These are phyloP conservation scores for Mollisiaceae sp. DNA, from an alignment of 2,329 filamentous ascomycete species.

Conservation along the genomic window DNA sequence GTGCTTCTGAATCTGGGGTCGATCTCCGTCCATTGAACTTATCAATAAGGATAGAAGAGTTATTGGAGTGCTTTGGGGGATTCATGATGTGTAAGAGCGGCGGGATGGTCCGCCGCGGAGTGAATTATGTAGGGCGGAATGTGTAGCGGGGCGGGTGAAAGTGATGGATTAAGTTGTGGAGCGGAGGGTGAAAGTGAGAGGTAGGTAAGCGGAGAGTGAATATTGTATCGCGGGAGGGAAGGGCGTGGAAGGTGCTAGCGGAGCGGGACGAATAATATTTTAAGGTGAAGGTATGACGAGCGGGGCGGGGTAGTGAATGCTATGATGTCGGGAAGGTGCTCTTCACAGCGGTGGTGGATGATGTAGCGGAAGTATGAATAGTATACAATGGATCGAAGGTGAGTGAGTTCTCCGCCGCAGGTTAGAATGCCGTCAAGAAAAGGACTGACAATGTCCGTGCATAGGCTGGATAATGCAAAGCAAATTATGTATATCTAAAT, in stretches of 20 bases:
- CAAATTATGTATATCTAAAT: constrained; percentile 3
- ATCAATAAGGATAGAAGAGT: constrained; percentile 71
- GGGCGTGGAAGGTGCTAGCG: background rate
- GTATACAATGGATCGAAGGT: background rate
- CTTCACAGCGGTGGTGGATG: background rate
- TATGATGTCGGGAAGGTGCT: background rate
- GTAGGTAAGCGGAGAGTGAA: no score
- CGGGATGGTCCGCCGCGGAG: background rate
- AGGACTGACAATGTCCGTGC: background rate
- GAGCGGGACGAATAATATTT: background rate
- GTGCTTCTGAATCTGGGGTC: constrained; percentile 91
- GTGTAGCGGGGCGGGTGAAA: background rate
- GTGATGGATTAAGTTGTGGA: no score
- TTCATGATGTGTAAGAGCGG: constrained; percentile 6
- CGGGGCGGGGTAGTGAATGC: background rate
- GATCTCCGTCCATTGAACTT: constrained; percentile 80
- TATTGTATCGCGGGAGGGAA: background rate
- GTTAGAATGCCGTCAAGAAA: background rate
- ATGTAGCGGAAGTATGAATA: background rate
- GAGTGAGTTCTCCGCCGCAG: background rate
- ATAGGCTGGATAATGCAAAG: background rate
- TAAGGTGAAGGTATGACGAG: background rate
- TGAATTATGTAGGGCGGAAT: background rate
- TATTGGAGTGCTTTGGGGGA: constrained; percentile 58
- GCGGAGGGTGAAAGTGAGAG: background rate